Evolutionary conservation across 305 asterid genomes (phyloP).

Genomic region (Ilex paraguariensis): DNA sequence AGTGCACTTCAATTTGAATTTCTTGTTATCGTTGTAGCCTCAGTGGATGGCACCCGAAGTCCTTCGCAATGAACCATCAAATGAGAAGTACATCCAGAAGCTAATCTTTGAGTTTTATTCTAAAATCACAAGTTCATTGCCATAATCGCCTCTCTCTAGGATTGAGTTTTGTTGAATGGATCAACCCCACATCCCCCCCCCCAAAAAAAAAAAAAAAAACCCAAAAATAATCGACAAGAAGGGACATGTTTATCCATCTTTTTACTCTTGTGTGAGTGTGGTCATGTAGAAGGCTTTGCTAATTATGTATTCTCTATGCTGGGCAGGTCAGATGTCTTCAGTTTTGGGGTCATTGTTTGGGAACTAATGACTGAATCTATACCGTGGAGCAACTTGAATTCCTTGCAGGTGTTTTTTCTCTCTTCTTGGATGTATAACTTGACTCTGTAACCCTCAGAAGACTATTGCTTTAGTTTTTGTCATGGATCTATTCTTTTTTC

Average conservation of each 20-base stretch:
- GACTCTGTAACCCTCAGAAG: too few species aligned
- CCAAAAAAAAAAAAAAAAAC: too few species aligned
- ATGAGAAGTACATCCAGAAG: slow-evolving; percentile 50
- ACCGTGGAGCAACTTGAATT: slow-evolving; percentile 60
- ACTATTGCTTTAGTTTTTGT: too few species aligned
- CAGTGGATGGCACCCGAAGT: slow-evolving; percentile 96
- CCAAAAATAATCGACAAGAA: too few species aligned
- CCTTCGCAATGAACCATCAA: slow-evolving; percentile 67
- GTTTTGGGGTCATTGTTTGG: slow-evolving; percentile 74
- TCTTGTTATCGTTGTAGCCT: slow-evolving; percentile 39
- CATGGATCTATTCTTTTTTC: too few species aligned
- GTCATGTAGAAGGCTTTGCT: too few species aligned
- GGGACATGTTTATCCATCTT: too few species aligned
- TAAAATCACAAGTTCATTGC: too few species aligned
- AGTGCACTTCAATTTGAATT: slow-evolving; percentile 1
- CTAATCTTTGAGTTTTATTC: neutral
- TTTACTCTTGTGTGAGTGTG: neutral
- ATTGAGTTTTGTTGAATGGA: too few species aligned
- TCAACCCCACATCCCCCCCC: too few species aligned
- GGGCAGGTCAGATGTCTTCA: slow-evolving; percentile 66
- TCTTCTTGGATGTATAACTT: neutral
- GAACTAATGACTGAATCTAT: slow-evolving; percentile 57
- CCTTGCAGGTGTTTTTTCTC: slow-evolving; percentile 44
- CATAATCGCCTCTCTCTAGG: too few species aligned
- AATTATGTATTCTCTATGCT: neutral